Percentiles rank a stretch among this genome's conserved stretches.
These are phyloP conservation scores for Corrigiola litoralis DNA, from an alignment of 179 eudicot genomes.

Conservation along the genomic window DNA sequence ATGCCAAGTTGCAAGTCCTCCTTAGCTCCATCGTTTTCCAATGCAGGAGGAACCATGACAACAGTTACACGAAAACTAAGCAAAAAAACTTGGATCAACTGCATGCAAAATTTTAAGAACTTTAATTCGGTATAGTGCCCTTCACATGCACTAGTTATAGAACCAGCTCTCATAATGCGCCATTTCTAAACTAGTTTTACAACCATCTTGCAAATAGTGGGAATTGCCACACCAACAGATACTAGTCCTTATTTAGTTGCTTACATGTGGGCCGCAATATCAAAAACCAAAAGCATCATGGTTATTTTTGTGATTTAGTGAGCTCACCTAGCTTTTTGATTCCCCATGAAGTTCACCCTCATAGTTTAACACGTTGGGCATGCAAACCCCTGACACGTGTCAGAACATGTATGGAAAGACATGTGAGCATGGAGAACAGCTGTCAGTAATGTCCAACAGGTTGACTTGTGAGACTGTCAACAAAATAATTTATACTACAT, in stretches of 20 bases:
- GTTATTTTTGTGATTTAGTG: conserved; percentile 3
- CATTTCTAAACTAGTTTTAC: no score
- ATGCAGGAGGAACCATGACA: neutral
- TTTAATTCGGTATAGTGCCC: no score
- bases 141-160: no score
- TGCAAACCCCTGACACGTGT: conserved; percentile 28
- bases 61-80: neutral
- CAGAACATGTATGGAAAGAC: conserved; percentile 19
- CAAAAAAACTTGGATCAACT: no score
- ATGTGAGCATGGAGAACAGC: conserved; percentile 33
- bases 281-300: neutral
- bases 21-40: neutral
- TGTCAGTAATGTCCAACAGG: conserved; percentile 33
- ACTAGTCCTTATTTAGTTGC: neutral
- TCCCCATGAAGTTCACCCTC: conserved; percentile 9
- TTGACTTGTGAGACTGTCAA: conserved; percentile 34
- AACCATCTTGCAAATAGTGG: neutral
- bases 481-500: neutral
- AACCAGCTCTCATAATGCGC: no score
- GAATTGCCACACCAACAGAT: neutral
- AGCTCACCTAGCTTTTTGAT: neutral
- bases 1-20: no score
- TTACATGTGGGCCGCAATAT: conserved; percentile 24
- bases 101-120: no score
- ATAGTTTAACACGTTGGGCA: conserved; percentile 21